Conservation (phyloP, 805 yeast genomes). For the Priceomyces melissophilus region DNA sequence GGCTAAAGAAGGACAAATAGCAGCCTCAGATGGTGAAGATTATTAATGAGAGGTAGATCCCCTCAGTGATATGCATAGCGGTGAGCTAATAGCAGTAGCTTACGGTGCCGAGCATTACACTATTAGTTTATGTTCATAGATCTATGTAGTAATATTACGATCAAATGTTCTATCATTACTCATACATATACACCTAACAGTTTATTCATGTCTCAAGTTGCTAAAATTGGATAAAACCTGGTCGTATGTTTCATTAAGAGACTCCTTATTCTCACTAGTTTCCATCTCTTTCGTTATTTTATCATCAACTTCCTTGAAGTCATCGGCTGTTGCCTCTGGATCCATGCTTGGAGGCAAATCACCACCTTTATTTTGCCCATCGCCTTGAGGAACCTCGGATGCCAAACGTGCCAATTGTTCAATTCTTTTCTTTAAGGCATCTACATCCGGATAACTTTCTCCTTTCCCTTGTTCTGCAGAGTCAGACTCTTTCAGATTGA, state of each 20-base stretch:
- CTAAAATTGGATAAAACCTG: conserved; percentile 17
- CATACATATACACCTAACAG: not conserved
- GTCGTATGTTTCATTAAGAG: conserved; percentile 12
- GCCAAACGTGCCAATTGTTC: conserved; percentile 6
- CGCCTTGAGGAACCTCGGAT: not conserved
- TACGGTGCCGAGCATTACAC: too few relatives aligned
- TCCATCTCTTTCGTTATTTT: not conserved
- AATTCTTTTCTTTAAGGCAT: conserved; percentile 16
- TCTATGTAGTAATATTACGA: not conserved
- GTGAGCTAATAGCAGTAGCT: not conserved
- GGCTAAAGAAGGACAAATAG: conserved; percentile 14
- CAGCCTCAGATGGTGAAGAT: conserved; percentile 31
- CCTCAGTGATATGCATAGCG: too few relatives aligned
- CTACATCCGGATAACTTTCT: conserved; percentile 7
- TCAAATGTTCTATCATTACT: conserved; percentile 1
- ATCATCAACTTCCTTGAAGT: not conserved
- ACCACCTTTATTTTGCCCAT: not conserved
- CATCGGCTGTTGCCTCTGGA: not conserved
- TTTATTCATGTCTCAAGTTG: conserved; percentile 1
- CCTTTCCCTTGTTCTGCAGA: not conserved
- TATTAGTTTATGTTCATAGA: too few relatives aligned
- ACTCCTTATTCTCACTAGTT: not conserved
- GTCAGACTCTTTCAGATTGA: conserved; percentile 7
- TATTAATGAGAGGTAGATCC: conserved; percentile 5
- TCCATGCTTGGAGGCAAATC: not conserved